phyloP scores from a whole-genome alignment of 495 filamentous ascomycete species.

The Tuber borchii region DNA sequence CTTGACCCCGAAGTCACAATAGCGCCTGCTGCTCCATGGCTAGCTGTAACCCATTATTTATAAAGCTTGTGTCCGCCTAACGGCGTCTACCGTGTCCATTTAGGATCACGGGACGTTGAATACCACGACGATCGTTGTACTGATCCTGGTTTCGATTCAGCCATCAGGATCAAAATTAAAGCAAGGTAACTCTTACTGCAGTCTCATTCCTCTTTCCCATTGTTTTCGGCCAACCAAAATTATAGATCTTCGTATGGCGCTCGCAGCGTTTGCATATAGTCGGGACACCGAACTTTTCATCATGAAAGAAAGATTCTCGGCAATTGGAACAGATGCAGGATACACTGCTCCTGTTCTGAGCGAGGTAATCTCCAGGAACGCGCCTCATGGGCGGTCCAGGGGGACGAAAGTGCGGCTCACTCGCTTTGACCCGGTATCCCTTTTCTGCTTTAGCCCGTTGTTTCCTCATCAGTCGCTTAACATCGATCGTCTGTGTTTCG shows the following conservation, averaged over 20 bases:
- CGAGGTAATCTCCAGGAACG: conserved; percentile 71
- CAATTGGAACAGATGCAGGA: conserved; percentile 65
- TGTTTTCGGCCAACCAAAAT: conserved; percentile 92
- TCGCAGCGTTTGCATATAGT: conserved; percentile 86
- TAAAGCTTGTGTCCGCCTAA: not conserved
- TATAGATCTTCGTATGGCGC: conserved; percentile 90
- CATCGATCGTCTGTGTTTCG: conserved; percentile 4
- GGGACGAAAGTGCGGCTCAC: conserved; percentile 1
- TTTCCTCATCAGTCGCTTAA: not conserved
- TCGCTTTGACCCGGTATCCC: not conserved
- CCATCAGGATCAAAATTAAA: not conserved
- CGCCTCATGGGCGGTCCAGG: conserved; percentile 45
- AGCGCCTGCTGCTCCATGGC: not conserved
- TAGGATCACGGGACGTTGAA: not conserved
- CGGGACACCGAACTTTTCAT: conserved; percentile 76
- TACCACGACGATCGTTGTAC: not conserved
- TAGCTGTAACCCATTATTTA: not conserved
- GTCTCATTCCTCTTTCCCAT: conserved; percentile 66
- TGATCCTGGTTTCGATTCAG: not conserved
- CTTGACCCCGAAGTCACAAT: not conserved
- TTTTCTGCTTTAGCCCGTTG: not conserved
- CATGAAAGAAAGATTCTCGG: conserved; percentile 71
- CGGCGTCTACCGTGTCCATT: not conserved
- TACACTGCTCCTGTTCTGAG: conserved; percentile 45
- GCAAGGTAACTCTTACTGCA: conserved; percentile 48